Base-by-base conservation (phyloP, 108 stramenopile genomes). In the Nitzschia putrida region DNA sequence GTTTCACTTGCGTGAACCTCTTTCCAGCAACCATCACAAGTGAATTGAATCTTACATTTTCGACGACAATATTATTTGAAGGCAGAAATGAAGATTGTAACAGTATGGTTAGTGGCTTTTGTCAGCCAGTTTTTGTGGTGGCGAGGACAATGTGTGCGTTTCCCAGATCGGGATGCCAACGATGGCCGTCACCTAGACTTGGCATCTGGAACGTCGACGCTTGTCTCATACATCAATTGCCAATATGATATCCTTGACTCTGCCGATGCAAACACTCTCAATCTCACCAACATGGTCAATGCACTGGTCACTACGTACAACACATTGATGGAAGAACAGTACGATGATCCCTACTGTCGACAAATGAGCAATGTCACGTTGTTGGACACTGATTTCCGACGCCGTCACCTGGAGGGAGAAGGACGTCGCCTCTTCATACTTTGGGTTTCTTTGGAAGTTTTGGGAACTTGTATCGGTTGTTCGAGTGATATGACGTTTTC, bases 231-330 rank as follows among this genome's bases (percentile, higher is more conserved):
- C 18, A 18, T 49, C 18, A 16, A 18, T 6, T 49, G 47, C 18
- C n/a, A 49, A 49, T 49, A 49, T 18, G 47, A 49, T 18, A 49
- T 49, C 14, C n/a, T 49, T 49, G 47, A 49, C 20, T 44, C 44
- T 3, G 21, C 42, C 23, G 61, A 39, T 21, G 22, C 4, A 0
- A 38, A 13, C n/a, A 21, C 3, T 22, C 18, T 39, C 23, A 43
- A 63, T 24, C 18, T 63, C 24, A 22, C 61, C 12, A 37, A 40
- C 9, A 43, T 38, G 13, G 61, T 24, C 37, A 37, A 63, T 20
- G 37, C 61, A 12, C 44, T 63, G 44, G 61, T 39, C 44, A 47
- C 18, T 3, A 18, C 61, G 8, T 63, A 63, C 61, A 63, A 63
- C 24, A 39, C 43, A 11, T 47, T 63, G 44, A 43, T 63, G 38